These are phyloP conservation scores for Acanthamoeba rhysodes DNA, from an alignment of 208 protist species.

Conservation along the genomic window DNA sequence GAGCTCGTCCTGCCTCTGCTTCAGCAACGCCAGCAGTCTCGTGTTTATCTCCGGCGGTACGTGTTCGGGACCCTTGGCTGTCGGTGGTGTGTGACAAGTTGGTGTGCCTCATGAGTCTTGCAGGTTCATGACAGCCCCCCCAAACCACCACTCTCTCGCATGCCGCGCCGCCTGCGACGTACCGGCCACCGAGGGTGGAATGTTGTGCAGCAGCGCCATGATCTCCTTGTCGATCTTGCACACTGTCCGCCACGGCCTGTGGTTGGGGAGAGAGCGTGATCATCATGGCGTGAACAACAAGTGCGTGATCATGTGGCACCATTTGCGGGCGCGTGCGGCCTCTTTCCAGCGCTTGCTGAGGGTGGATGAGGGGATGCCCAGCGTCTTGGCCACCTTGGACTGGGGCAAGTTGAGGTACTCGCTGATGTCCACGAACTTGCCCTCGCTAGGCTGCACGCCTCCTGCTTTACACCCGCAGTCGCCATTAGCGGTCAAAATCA, in stretches of 20 bases:
- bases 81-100: not conserved
- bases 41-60: conserved; percentile 29
- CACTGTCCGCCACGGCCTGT: conserved; percentile 80
- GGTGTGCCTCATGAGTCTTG: too few species aligned
- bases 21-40: conserved; percentile 14
- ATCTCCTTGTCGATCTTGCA: conserved; percentile 87
- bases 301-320: not conserved
- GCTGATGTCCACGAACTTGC: conserved; percentile 85
- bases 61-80: conserved; percentile 43
- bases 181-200: conserved; percentile 12
- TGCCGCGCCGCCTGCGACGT: too few species aligned
- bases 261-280: not conserved
- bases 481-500: too few species aligned
- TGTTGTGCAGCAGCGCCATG: conserved; percentile 82
- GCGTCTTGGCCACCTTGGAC: conserved; percentile 81
- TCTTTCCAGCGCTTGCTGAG: conserved; percentile 87
- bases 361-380: conserved; percentile 86
- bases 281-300: not conserved
- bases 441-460: not conserved
- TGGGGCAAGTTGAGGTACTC: conserved; percentile 83
- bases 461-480: not conserved
- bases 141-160: too few species aligned
- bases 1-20: conserved; percentile 56
- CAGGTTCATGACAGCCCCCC: too few species aligned
- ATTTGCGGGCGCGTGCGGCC: conserved; percentile 82